A percentile compares a stretch with the other conserved stretches of the same genome.
Conservation (phyloP, 352 stramenopile species). For the Pythium rhizo-oryzae region DNA sequence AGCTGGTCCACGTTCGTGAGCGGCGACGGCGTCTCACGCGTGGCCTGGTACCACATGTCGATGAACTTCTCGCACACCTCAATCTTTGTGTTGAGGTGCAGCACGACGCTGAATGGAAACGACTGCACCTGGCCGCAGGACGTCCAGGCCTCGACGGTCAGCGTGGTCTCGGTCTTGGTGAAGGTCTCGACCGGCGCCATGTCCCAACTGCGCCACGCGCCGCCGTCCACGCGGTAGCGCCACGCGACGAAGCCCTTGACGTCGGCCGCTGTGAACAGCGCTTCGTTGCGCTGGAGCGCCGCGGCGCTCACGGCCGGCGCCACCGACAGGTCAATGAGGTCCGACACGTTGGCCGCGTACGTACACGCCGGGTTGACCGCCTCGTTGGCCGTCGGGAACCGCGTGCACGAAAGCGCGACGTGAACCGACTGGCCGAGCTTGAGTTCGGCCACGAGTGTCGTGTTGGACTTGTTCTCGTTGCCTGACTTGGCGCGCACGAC, state of each 20-base stretch:
- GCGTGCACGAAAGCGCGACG: conserved; percentile 15
- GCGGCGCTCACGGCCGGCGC: background rate
- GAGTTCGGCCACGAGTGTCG: background rate
- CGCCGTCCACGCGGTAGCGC: conserved; percentile 15
- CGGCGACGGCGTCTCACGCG: background rate
- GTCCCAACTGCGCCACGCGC: conserved; percentile 14
- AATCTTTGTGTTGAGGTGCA: conserved; percentile 37
- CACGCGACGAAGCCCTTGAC: conserved; percentile 7
- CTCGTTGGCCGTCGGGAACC: conserved; percentile 6
- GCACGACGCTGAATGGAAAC: conserved; percentile 34
- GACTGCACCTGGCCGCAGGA: conserved; percentile 34
- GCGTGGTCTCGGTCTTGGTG: conserved; percentile 41
- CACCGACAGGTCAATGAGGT: conserved; percentile 2
- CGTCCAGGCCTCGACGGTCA: conserved; percentile 48
- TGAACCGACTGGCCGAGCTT: conserved; percentile 1
- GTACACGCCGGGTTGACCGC: conserved; percentile 1
- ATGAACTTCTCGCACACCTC: conserved; percentile 40
- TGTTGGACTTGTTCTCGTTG: background rate
- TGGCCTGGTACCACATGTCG: conserved; percentile 49
- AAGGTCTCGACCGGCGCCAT: conserved; percentile 30
- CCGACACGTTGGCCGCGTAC: conserved; percentile 10
- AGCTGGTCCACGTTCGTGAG: conserved; percentile 9
- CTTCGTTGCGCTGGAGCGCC: background rate
- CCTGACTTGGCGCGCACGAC: background rate
- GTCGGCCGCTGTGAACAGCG: background rate